Evolutionary conservation across 495 filamentous ascomycete genomes (phyloP).

Genomic region (Hypoxylon crocopeplum): DNA sequence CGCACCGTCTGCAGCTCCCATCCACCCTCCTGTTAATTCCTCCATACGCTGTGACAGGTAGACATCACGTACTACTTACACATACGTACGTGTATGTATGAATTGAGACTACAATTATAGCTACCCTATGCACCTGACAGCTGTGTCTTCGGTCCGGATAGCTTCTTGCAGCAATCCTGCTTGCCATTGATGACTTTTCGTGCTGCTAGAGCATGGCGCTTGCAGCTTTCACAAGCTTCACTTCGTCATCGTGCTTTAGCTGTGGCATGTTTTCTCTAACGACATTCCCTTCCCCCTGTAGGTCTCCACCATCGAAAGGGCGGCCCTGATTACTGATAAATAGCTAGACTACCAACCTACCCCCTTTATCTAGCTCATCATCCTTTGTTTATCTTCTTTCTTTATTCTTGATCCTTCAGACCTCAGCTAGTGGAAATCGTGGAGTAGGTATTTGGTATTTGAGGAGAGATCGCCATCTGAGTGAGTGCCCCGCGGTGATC

Average conservation of each 20-base stretch:
- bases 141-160: slow-evolving; percentile 3
- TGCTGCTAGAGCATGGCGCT: slow-evolving; percentile 2
- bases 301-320: slow-evolving; percentile 8
- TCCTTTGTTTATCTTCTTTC: slow-evolving; percentile 11
- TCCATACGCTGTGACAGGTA: neutral
- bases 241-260: slow-evolving; percentile 41
- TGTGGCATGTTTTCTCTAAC: slow-evolving; percentile 31
- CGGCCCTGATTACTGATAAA: slow-evolving; percentile 1
- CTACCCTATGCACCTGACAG: neutral
- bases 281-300: slow-evolving; percentile 20
- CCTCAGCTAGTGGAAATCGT: neutral
- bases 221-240: slow-evolving; percentile 31
- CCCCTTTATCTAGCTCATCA: neutral
- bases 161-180: slow-evolving; percentile 7
- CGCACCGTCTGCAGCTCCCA: slow-evolving; percentile 5
- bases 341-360: slow-evolving; percentile 1
- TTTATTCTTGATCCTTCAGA: neutral
- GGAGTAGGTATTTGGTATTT: slow-evolving; percentile 12
- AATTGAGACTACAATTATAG: too few relatives aligned
- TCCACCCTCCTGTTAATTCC: neutral
- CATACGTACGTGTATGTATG: neutral
- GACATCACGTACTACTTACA: slow-evolving; percentile 1
- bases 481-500: slow-evolving; percentile 27
- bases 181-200: slow-evolving; percentile 14
- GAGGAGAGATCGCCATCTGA: slow-evolving; percentile 3